phyloP scores from a whole-genome alignment of 352 stramenopile genomes.

The Globisporangium irregulare region DNA sequence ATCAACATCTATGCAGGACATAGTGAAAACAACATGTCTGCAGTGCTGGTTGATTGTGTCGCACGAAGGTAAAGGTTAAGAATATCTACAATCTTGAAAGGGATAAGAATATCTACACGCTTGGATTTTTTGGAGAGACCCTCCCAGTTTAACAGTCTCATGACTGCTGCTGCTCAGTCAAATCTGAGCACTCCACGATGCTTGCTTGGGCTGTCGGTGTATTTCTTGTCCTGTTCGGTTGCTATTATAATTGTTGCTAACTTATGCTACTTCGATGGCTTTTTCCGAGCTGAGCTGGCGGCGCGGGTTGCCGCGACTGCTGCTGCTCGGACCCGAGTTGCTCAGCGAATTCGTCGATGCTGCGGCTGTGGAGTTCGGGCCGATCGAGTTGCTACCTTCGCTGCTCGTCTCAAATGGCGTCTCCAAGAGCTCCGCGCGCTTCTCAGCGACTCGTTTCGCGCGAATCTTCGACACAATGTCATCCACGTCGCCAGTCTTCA shows the following conservation, averaged over 20 bases:
- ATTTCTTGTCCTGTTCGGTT: not conserved
- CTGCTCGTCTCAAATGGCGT: conserved; percentile 15
- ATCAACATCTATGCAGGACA: too few species aligned
- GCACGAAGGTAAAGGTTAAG: too few species aligned
- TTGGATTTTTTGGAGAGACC: too few species aligned
- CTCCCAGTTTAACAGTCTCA: too few species aligned
- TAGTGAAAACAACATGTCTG: too few species aligned
- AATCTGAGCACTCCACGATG: too few species aligned
- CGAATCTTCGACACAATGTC: conserved; percentile 85
- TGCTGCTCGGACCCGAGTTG: conserved; percentile 5
- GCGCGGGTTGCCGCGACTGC: conserved; percentile 4
- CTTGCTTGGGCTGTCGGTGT: not conserved
- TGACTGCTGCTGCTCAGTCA: too few species aligned
- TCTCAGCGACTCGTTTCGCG: conserved; percentile 74
- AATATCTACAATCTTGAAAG: too few species aligned
- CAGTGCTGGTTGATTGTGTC: too few species aligned
- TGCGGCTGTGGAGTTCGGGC: not conserved
- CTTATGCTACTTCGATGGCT: conserved; percentile 20
- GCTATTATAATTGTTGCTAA: conserved; percentile 12
- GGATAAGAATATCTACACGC: too few species aligned
- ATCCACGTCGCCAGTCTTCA: conserved; percentile 80
- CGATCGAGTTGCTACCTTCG: not conserved
- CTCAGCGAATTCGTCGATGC: not conserved
- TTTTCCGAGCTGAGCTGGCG: conserved; percentile 6
- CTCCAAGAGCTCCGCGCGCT: conserved; percentile 56